phyloP scores from a whole-genome alignment of 1,284 basidiomycete genomes.

The Cutaneotrichosporon arboriforme region DNA sequence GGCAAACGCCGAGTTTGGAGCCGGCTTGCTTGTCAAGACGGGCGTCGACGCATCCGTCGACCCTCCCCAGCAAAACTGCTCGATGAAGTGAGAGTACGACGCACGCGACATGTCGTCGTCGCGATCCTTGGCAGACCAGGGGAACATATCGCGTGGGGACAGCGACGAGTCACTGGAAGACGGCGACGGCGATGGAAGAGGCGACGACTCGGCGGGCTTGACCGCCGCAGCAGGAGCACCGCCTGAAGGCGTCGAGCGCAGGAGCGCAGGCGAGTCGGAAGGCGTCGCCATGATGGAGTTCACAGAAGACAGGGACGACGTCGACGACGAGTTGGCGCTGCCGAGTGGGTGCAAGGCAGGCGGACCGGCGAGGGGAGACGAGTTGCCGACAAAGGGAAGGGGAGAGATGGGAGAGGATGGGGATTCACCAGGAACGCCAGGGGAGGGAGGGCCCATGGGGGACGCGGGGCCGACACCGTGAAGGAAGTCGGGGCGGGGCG shows the following conservation, averaged over 20 bases:
- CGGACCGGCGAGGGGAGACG: constrained; percentile 3
- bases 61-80: constrained; percentile 37
- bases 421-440: neutral
- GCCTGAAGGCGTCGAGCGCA: neutral
- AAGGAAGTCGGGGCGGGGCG: constrained; percentile 30
- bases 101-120: constrained; percentile 26
- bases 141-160: constrained; percentile 34
- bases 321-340: constrained; percentile 11
- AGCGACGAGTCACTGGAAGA: constrained; percentile 16
- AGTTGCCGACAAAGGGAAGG: constrained; percentile 8
- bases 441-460: constrained; percentile 9
- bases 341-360: constrained; percentile 5
- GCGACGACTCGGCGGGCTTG: constrained; percentile 18
- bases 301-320: constrained; percentile 9
- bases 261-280: constrained; percentile 14
- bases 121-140: constrained; percentile 19
- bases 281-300: constrained; percentile 7
- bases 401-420: constrained; percentile 10
- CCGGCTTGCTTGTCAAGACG: constrained; percentile 25
- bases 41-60: constrained; percentile 9
- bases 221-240: neutral
- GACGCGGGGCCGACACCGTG: constrained; percentile 4
- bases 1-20: constrained; percentile 18
- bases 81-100: constrained; percentile 43
- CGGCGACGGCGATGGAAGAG: constrained; percentile 28